Conservation (phyloP, 495 filamentous ascomycete species). For the Tetracladium marchalianum region DNA sequence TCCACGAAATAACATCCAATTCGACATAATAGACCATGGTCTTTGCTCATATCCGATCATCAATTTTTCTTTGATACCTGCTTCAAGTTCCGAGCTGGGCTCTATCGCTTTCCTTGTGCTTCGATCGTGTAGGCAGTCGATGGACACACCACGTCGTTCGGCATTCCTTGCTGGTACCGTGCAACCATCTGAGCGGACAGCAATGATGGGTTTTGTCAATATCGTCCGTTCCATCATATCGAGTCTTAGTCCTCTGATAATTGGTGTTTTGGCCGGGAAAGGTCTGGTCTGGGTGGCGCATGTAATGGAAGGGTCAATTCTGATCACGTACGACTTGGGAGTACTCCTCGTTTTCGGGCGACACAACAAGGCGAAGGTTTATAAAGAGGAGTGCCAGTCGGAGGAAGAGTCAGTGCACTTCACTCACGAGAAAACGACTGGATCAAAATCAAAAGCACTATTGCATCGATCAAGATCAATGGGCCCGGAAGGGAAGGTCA, state of each 20-base stretch:
- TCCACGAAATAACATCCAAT: not conserved
- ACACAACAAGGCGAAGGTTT: conserved; percentile 12
- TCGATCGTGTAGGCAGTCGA: conserved; percentile 60
- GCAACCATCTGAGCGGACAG: conserved; percentile 64
- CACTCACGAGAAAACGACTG: too few relatives aligned
- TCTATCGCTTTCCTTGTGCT: conserved; percentile 56
- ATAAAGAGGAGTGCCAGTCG: too few relatives aligned
- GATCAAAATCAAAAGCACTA: too few relatives aligned
- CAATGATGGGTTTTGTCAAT: conserved; percentile 63
- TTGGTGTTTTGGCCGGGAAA: conserved; percentile 55
- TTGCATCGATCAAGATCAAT: too few relatives aligned
- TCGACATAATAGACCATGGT: conserved; percentile 56
- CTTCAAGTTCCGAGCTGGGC: conserved; percentile 43
- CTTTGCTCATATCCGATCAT: conserved; percentile 71
- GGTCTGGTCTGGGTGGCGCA: conserved; percentile 63
- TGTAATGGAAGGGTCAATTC: conserved; percentile 57
- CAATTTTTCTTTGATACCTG: conserved; percentile 64
- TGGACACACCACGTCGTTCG: conserved; percentile 74
- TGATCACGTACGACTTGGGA: conserved; percentile 63
- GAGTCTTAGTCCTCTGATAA: conserved; percentile 55
- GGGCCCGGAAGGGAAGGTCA: too few relatives aligned
- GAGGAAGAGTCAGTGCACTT: too few relatives aligned
- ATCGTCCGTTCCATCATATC: conserved; percentile 54
- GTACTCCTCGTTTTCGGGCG: conserved; percentile 55
- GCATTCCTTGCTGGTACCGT: conserved; percentile 71